phyloP scores from a whole-genome alignment of 306 rosid genomes.

The Cajanus cajan region DNA sequence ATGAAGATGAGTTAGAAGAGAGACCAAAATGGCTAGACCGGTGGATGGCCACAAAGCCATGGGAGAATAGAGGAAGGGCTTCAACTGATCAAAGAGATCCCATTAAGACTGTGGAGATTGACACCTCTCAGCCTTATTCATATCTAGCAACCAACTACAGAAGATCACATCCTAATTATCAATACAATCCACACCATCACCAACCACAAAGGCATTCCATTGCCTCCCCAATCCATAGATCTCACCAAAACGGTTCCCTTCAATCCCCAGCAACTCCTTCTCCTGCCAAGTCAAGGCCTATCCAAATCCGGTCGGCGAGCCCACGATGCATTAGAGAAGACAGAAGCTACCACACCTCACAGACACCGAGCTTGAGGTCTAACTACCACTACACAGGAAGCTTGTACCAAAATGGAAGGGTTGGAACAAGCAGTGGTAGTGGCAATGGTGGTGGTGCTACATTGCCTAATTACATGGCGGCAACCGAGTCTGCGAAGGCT shows the following conservation, averaged over 20 bases:
- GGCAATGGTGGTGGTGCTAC: constrained; percentile 36
- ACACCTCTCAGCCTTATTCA: constrained; percentile 82
- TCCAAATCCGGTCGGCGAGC: constrained; percentile 81
- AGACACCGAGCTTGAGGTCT: constrained; percentile 89
- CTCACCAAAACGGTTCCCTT: constrained; percentile 47
- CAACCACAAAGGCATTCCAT: constrained; percentile 72
- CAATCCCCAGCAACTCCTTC: constrained; percentile 76
- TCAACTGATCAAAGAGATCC: constrained; percentile 88
- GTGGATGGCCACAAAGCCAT: constrained; percentile 84
- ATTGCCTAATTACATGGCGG: constrained; percentile 96
- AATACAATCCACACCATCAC: constrained; percentile 48
- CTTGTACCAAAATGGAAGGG: constrained; percentile 49
- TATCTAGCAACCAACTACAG: constrained; percentile 57
- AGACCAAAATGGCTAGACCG: constrained; percentile 78
- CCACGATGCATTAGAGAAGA: constrained; percentile 75
- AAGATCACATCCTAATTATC: constrained; percentile 72
- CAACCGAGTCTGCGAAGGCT: constrained; percentile 95
- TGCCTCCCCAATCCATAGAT: constrained; percentile 62
- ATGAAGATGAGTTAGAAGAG: constrained; percentile 75
- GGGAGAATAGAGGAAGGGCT: constrained; percentile 82
- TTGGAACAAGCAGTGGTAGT: not conserved
- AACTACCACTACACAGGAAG: constrained; percentile 64
- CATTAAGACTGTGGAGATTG: constrained; percentile 81
- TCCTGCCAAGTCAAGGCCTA: constrained; percentile 66
- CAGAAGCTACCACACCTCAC: constrained; percentile 56